Conservation (phyloP, 2,329 filamentous ascomycete species). For the Epichloe bromicola region DNA sequence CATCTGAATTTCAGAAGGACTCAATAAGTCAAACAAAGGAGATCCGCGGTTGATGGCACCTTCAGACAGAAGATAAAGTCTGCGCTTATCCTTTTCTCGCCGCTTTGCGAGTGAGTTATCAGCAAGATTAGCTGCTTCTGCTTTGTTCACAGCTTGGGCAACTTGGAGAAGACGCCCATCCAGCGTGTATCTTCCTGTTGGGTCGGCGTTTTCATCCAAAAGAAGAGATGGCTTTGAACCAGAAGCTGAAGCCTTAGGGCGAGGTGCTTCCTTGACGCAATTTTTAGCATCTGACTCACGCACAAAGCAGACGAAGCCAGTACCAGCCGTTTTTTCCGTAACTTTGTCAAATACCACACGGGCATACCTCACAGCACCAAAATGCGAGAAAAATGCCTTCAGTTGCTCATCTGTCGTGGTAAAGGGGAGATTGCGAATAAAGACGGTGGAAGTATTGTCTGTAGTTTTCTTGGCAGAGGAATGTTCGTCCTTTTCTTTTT, state of each 20-base stretch:
- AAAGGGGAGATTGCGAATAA: slow-evolving; percentile 90
- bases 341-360: slow-evolving; percentile 77
- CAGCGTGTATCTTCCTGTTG: slow-evolving; percentile 74
- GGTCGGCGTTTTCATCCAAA: slow-evolving; percentile 73
- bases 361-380: slow-evolving; percentile 82
- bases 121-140: slow-evolving; percentile 63
- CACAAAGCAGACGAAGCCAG: slow-evolving; percentile 90
- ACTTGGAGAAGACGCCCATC: slow-evolving; percentile 81
- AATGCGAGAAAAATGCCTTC: slow-evolving; percentile 74
- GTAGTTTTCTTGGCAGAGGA: slow-evolving; percentile 24
- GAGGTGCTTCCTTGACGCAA: slow-evolving; percentile 67
- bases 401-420: slow-evolving; percentile 71
- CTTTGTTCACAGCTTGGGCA: slow-evolving; percentile 71
- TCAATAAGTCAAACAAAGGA: slow-evolving; percentile 61
- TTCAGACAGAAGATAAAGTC: slow-evolving; percentile 77
- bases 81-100: slow-evolving; percentile 74
- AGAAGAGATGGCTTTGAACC: slow-evolving; percentile 66
- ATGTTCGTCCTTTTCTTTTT: slow-evolving; percentile 21
- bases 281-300: slow-evolving; percentile 58
- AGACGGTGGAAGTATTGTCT: slow-evolving; percentile 67
- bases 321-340: slow-evolving; percentile 79
- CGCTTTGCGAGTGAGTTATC: slow-evolving; percentile 51
- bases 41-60: slow-evolving; percentile 70
- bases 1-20: slow-evolving; percentile 72
- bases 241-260: slow-evolving; percentile 31